A percentile compares a stretch with the other conserved stretches of the same genome.
These are phyloP conservation scores for Tuber microsphaerosporum DNA, from an alignment of 495 filamentous ascomycete genomes.

Conservation along the genomic window DNA sequence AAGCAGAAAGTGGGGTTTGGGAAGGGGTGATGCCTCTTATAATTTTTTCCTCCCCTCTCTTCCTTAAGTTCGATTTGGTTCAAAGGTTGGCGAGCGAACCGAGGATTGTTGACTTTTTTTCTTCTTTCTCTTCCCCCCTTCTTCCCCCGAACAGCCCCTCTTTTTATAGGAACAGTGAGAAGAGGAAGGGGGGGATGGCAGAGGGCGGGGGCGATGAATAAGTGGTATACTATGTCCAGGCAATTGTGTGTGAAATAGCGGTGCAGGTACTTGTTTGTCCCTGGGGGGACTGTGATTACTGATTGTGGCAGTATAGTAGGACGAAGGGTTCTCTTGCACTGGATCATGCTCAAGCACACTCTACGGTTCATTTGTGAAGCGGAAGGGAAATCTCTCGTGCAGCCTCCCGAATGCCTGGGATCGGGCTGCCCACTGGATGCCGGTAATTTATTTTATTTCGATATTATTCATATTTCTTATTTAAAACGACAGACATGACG, in stretches of 20 bases:
- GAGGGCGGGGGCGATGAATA: background rate
- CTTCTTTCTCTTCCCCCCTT: background rate
- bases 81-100: background rate
- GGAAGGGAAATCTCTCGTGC: conserved; percentile 1
- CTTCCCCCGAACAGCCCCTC: background rate
- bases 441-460: background rate
- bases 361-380: background rate
- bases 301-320: background rate
- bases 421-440: background rate
- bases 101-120: background rate
- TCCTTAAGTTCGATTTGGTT: background rate
- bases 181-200: background rate
- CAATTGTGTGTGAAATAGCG: background rate
- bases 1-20: background rate
- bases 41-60: background rate
- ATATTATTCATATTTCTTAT: background rate
- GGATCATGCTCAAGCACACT: background rate
- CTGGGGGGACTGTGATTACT: conserved; percentile 1
- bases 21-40: background rate
- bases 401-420: background rate
- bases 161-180: background rate
- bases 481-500: background rate
- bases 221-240: background rate
- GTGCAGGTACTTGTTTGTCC: conserved; percentile 2
- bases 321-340: background rate